Conservation (phyloP, 352 stramenopile genomes). For the Pythium phragmiticola region DNA sequence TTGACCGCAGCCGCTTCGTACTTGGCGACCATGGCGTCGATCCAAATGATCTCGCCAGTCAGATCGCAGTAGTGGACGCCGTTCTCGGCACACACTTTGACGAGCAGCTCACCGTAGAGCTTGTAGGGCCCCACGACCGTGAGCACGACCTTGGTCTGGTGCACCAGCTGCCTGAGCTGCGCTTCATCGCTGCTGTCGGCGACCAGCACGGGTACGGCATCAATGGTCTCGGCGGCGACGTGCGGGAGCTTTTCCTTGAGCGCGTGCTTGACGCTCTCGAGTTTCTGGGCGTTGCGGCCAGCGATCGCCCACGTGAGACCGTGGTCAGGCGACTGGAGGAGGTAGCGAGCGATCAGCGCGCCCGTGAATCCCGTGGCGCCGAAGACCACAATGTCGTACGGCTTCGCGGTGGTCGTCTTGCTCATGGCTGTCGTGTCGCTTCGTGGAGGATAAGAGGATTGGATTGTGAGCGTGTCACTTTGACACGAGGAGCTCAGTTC, state of each 20-base stretch:
- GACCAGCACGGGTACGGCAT: slow-evolving; percentile 49
- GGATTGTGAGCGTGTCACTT: too few species aligned
- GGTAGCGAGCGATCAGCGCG: slow-evolving; percentile 65
- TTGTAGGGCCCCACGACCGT: slow-evolving; percentile 88
- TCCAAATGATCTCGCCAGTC: slow-evolving; percentile 88
- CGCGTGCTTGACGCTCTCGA: slow-evolving; percentile 55
- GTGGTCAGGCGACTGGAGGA: slow-evolving; percentile 47
- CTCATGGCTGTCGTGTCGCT: not conserved
- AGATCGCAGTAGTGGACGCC: slow-evolving; percentile 92
- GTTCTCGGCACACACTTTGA: slow-evolving; percentile 83
- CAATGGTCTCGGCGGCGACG: slow-evolving; percentile 37
- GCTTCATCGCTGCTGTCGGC: slow-evolving; percentile 52
- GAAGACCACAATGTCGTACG: slow-evolving; percentile 53
- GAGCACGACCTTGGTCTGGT: slow-evolving; percentile 71
- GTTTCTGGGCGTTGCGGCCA: slow-evolving; percentile 71
- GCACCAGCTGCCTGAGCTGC: slow-evolving; percentile 74
- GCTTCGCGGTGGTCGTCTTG: not conserved
- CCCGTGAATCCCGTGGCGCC: slow-evolving; percentile 91
- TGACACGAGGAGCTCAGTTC: too few species aligned
- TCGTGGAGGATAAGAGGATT: not conserved
- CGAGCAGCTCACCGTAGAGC: slow-evolving; percentile 79
- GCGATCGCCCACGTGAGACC: slow-evolving; percentile 87
- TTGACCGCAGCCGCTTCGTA: slow-evolving; percentile 52
- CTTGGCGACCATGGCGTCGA: slow-evolving; percentile 74
- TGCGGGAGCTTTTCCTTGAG: slow-evolving; percentile 49